A percentile compares a stretch with the other conserved stretches of the same genome.
phyloP scores from a whole-genome alignment of 306 rosid species.

The Sophora flavescens region DNA sequence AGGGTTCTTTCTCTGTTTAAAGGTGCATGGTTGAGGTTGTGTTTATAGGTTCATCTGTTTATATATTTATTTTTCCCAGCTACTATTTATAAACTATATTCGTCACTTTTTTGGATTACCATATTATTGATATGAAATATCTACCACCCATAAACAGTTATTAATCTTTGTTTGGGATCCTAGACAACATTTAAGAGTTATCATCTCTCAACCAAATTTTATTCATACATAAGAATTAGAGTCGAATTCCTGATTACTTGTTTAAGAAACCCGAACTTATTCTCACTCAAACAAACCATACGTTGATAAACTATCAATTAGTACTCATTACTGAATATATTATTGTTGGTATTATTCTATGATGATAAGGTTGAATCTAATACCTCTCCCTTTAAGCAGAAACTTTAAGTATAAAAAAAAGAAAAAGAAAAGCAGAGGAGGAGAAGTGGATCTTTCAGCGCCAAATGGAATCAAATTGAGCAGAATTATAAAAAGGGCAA shows the following conservation, averaged over 20 bases:
- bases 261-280: too few species aligned
- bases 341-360: conserved; percentile 11
- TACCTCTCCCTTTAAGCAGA: conserved; percentile 32
- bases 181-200: too few species aligned
- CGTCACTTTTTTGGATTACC: too few species aligned
- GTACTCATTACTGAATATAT: neutral
- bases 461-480: neutral
- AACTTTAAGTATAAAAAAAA: conserved; percentile 10
- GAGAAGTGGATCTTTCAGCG: neutral
- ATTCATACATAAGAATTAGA: too few species aligned
- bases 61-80: neutral
- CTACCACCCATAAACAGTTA: too few species aligned
- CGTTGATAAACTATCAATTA: too few species aligned
- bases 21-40: neutral
- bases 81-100: neutral
- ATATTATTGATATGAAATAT: too few species aligned
- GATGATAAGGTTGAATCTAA: conserved; percentile 52
- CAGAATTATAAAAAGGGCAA: neutral
- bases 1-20: neutral
- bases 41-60: conserved; percentile 18
- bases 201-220: too few species aligned
- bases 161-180: too few species aligned
- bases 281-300: too few species aligned
- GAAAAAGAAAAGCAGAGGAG: neutral
- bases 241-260: too few species aligned